A percentile compares a stretch with the other conserved stretches of the same genome.
Conservation (phyloP, 257 asterid species). For the Scutellaria baicalensis region DNA sequence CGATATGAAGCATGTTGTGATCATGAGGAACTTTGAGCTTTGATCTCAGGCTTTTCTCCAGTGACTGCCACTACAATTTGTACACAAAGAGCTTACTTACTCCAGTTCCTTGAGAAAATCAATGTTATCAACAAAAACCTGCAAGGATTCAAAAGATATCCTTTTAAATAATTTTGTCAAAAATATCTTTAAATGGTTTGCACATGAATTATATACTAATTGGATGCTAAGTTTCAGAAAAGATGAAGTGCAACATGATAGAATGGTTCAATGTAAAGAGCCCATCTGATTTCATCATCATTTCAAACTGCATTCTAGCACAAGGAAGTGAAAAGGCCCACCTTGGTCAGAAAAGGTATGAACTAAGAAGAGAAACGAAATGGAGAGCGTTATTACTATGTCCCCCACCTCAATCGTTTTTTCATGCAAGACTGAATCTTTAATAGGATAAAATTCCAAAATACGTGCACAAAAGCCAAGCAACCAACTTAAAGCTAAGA, state of each 20-base stretch:
- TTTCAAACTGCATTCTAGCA: neutral
- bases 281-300: neutral
- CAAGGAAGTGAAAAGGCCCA: neutral
- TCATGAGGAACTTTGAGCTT: neutral
- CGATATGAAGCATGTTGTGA: neutral
- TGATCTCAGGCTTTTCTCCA: neutral
- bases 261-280: no score
- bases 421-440: neutral
- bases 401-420: neutral
- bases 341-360: neutral
- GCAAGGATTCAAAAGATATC: slow-evolving; percentile 17
- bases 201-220: no score
- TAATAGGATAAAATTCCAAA: neutral
- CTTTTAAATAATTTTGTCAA: neutral
- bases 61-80: neutral
- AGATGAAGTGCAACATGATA: neutral
- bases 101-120: slow-evolving; percentile 93
- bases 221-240: neutral
- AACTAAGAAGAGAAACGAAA: neutral
- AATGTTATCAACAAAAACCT: slow-evolving; percentile 91
- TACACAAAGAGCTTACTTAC: slow-evolving; percentile 11
- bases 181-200: no score
- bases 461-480: neutral
- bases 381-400: neutral
- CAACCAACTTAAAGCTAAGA: neutral